phyloP scores from a whole-genome alignment of 1,284 basidiomycete genomes.

The Papiliotrema fonsecae region DNA sequence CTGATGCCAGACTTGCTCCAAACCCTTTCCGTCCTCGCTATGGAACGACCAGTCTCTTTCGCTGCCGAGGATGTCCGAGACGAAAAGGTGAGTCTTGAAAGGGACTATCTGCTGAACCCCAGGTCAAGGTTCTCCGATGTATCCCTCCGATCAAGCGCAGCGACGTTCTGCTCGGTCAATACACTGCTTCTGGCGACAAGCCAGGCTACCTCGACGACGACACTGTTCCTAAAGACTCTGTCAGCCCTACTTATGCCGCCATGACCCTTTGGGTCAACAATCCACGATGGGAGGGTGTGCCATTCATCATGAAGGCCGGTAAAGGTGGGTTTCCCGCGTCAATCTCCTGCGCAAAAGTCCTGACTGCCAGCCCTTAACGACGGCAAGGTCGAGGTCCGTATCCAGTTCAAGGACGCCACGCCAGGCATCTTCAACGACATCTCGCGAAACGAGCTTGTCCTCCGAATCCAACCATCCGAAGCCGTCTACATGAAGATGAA shows the following conservation, averaged over 20 bases:
- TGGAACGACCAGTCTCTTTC: slow-evolving; percentile 97
- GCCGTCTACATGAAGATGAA: slow-evolving; percentile 94
- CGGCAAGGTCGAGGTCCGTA: slow-evolving; percentile 91
- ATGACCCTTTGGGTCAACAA: slow-evolving; percentile 85
- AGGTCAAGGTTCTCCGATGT: slow-evolving; percentile 90
- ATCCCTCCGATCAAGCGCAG: slow-evolving; percentile 73
- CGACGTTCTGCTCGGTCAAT: slow-evolving; percentile 87
- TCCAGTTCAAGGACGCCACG: slow-evolving; percentile 94
- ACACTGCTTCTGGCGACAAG: slow-evolving; percentile 79
- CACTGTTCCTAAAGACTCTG: slow-evolving; percentile 84
- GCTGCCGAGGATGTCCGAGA: slow-evolving; percentile 92
- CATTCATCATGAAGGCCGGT: slow-evolving; percentile 93
- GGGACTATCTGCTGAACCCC: slow-evolving; percentile 12
- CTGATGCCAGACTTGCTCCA: slow-evolving; percentile 71
- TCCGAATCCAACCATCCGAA: slow-evolving; percentile 91
- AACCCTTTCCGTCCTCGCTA: slow-evolving; percentile 84
- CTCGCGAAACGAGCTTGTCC: slow-evolving; percentile 87
- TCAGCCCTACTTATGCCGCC: slow-evolving; percentile 88
- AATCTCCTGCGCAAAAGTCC: not conserved
- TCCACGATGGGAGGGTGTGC: slow-evolving; percentile 94
- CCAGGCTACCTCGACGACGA: slow-evolving; percentile 96
- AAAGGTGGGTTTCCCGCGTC: slow-evolving; percentile 61
- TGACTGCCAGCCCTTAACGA: slow-evolving; percentile 73
- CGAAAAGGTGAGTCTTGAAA: slow-evolving; percentile 66
- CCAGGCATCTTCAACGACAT: slow-evolving; percentile 94